These are phyloP conservation scores for Stachybotrys echinatus DNA, from an alignment of 2,329 filamentous ascomycete genomes.

Conservation along the genomic window DNA sequence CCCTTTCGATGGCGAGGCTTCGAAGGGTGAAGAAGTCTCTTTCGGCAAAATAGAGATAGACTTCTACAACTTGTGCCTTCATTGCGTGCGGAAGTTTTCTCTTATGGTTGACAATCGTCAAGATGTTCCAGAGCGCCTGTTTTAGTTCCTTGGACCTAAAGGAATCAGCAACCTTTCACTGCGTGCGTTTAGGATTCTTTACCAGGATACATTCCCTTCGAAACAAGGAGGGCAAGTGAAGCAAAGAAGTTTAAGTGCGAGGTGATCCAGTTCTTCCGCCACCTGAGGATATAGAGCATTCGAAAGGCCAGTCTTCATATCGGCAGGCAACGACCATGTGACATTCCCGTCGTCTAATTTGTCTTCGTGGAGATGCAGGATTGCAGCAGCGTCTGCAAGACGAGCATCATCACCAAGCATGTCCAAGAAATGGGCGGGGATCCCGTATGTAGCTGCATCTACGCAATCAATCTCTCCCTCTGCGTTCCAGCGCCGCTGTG, in stretches of 20 bases:
- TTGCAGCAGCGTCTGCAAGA: slow-evolving; percentile 3
- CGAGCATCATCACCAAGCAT: slow-evolving; percentile 11
- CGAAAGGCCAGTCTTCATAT: not conserved
- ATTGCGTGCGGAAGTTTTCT: slow-evolving; percentile 14
- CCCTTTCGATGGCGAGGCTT: slow-evolving; percentile 14
- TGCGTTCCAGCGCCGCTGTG: slow-evolving; percentile 17
- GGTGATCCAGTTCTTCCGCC: slow-evolving; percentile 10
- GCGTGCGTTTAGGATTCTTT: no score
- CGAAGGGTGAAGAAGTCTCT: slow-evolving; percentile 21
- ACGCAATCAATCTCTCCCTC: slow-evolving; percentile 18
- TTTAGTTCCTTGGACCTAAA: slow-evolving; percentile 3
- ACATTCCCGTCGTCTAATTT: slow-evolving; percentile 11
- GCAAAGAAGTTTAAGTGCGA: slow-evolving; percentile 17
- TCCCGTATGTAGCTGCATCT: slow-evolving; percentile 14
- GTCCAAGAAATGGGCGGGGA: slow-evolving; percentile 11
- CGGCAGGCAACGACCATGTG: slow-evolving; percentile 12
- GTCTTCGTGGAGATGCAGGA: slow-evolving; percentile 8
- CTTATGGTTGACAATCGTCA: no score
- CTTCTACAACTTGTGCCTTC: slow-evolving; percentile 15
- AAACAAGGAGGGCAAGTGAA: slow-evolving; percentile 24
- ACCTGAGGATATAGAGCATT: slow-evolving; percentile 9
- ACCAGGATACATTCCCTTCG: slow-evolving; percentile 25
- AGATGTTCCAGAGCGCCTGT: slow-evolving; percentile 4
- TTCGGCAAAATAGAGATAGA: slow-evolving; percentile 23
- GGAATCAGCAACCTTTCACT: not conserved